Evolutionary conservation across 208 protist genomes (phyloP).

Genomic region (Leishmania guyanensis): DNA sequence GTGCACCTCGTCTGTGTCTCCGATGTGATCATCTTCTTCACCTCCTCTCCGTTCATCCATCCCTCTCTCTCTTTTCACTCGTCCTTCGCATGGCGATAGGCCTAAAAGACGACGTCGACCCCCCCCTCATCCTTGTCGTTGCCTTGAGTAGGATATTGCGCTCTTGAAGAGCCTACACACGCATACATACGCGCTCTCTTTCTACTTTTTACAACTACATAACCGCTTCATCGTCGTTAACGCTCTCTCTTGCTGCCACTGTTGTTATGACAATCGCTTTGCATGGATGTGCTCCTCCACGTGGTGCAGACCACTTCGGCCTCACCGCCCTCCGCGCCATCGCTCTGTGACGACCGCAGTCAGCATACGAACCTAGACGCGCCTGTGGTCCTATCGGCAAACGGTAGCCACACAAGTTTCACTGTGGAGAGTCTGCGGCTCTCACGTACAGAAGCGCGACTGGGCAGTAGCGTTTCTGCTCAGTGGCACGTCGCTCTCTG

Average conservation of each 20-base stretch:
- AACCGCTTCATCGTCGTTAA: background rate
- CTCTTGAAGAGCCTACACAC: background rate
- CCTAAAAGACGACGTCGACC: background rate
- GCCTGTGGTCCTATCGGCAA: background rate
- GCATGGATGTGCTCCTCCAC: slow-evolving; percentile 24
- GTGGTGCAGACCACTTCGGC: background rate
- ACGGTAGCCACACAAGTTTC: background rate
- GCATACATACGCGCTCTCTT: background rate
- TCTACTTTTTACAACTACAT: background rate
- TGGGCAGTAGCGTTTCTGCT: background rate
- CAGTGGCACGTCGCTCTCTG: slow-evolving; percentile 3
- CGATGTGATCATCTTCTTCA: background rate
- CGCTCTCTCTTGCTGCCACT: background rate
- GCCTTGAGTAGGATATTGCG: background rate
- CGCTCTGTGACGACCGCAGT: background rate
- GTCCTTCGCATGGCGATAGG: background rate
- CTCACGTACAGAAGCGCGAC: background rate
- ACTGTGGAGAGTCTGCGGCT: background rate
- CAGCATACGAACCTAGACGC: background rate
- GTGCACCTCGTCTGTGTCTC: background rate
- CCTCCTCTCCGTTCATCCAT: background rate
- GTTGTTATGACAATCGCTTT: background rate
- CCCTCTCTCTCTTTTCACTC: background rate
- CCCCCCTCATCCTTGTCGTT: background rate
- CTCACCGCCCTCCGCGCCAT: background rate